Evolutionary conservation across 257 asterid species (phyloP), one percentile per base, ranked within the genome.

Genomic region (Solanum sejunctum): DNA sequence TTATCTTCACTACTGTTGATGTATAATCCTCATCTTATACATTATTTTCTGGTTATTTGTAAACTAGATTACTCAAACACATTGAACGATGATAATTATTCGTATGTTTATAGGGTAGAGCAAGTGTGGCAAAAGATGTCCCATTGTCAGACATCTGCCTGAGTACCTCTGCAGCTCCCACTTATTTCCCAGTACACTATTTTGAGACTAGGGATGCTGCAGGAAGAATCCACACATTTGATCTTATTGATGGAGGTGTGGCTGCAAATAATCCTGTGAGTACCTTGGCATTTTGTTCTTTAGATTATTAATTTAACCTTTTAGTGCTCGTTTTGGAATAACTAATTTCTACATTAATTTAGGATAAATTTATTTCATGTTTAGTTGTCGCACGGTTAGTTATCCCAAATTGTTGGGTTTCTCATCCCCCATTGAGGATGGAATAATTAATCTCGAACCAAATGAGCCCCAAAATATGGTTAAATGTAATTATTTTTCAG

Each of bases 101-200:
- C 67, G n/a, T 60, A 26, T 5, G 10, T 15, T 41, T 57, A 9
- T 87, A 90, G 95, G 96, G 91, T 4, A 88, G 82, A 86, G 83
- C 83, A 60, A 84, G 88, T 16, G 86, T 88, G 4, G 83, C 86
- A 64, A 89, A 75, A 82, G 86, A 94, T 88, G 93, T 92, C 47
- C 85, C 85, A 73, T 81, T 94, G 8, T 91, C 92, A 8, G 97
- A 94, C 51, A 88, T 94, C 3, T 91, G 93, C 87, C 80, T 94
- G 11, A 85, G 93, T 89, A 94, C 95, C 4, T 91, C 94, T 0
- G 97, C 97, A 12, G 98, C 95, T 6, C 97, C 98, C 1, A 94
- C 98, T 16, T 93, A 16, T 83, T 88, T 92, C 0, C 98, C 97
- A 0, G 88, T 93, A 36, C 90, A 94, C 84, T 91, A 93, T 80